Base-by-base conservation (phyloP, 495 filamentous ascomycete genomes). In the Rostrohypoxylon terebratum region DNA sequence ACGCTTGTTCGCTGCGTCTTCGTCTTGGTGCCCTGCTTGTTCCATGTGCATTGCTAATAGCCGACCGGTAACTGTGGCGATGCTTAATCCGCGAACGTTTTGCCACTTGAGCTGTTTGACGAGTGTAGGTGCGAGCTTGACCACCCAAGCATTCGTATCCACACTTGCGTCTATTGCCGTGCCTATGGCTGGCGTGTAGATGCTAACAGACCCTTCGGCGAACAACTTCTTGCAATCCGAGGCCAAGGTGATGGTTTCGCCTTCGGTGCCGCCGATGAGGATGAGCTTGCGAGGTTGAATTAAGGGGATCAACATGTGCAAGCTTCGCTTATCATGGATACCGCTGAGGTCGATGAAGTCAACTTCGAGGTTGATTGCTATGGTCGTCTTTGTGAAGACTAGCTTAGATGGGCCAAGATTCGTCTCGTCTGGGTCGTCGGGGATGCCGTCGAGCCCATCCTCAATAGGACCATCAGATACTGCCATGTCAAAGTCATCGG, bases 71-170 rank as follows among this genome's bases (percentile, higher is more conserved):
- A 98, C 81, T 6, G 93, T 94, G 28, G 96, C 95, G 45, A 99
- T 92, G 42, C 93, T 93, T 6, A 98, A 83, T 5, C 91, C 94
- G 69, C 90, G 87, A 54, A 98, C 93, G 59, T 94, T 93, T 84
- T 98, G 96, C 96, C 96, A 98, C 76, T 92, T 93, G 21, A 99
- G 83, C 23, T 90, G 88, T 73, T 91, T 91, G 33, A 96, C 90
- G 25, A 99, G 88, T 44, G 86, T 82, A 66, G 94, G 92, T 63
- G 91, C 93, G 31, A 99, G 86, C 75, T 93, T 97, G 55, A 98
- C 91, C 28, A 91, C 90, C 96, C 96, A 99, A 21, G 96, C 95
- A 77, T 98, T 98, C 6, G 94, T 98, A 74, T 99, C 96, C 40
- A 98, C 94, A 72, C 94, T 97, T 13, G 95, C 96, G 78, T 98